These are phyloP conservation scores for Citrus inodora DNA, from an alignment of 345 rosid species.

Conservation along the genomic window DNA sequence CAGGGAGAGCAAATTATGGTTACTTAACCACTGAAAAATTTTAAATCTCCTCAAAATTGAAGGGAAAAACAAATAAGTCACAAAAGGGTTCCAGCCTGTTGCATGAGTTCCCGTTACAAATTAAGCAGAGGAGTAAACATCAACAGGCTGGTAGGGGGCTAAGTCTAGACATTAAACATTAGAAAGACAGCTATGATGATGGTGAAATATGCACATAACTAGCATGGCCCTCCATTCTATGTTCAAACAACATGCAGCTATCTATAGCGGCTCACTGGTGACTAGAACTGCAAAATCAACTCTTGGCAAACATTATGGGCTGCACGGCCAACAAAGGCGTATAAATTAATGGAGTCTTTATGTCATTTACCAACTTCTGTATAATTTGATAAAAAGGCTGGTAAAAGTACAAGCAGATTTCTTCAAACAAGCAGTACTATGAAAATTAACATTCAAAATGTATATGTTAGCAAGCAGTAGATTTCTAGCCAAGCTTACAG, in stretches of 20 bases:
- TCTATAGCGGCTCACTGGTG: background rate
- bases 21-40: background rate
- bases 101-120: background rate
- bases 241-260: background rate
- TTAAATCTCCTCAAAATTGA: background rate
- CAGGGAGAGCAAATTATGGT: background rate
- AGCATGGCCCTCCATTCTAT: constrained; percentile 13
- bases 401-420: background rate
- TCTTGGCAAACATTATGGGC: background rate
- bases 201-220: background rate
- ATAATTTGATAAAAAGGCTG: too few species aligned
- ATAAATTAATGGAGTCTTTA: background rate
- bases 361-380: background rate
- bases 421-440: background rate
- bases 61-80: background rate
- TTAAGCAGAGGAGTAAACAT: background rate
- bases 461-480: background rate
- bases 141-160: background rate
- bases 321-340: background rate
- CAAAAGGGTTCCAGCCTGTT: background rate
- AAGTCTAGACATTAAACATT: background rate
- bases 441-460: background rate
- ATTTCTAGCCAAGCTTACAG: background rate
- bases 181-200: constrained; percentile 12
- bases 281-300: background rate